phyloP scores from a whole-genome alignment of 768 basidiomycete species.

The Gelatoporia subvermispora region DNA sequence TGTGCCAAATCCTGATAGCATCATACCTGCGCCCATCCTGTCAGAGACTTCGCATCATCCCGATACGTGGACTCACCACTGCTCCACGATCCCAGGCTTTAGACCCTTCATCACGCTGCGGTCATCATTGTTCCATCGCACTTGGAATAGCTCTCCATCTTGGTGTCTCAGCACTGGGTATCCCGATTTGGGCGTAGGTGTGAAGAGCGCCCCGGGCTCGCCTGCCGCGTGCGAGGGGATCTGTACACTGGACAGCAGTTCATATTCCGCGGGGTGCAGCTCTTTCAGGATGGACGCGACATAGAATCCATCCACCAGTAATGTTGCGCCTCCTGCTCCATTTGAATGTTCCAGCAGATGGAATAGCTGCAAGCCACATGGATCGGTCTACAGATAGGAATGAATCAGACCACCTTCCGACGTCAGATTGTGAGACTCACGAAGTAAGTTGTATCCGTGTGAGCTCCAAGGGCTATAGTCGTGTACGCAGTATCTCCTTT shows the following conservation, averaged over 20 bases:
- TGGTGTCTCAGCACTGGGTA: constrained; percentile 77
- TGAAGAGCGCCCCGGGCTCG: constrained; percentile 52
- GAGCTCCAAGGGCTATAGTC: constrained; percentile 78
- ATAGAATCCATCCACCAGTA: constrained; percentile 96
- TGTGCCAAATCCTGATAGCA: constrained; percentile 76
- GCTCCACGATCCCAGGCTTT: constrained; percentile 56
- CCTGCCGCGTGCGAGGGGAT: constrained; percentile 90
- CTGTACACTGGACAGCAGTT: constrained; percentile 58
- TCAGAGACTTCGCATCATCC: neutral
- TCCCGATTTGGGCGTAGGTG: constrained; percentile 47
- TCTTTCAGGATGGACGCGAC: constrained; percentile 76
- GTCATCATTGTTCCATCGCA: constrained; percentile 95
- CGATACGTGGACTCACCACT: constrained; percentile 47
- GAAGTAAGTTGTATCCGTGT: constrained; percentile 76
- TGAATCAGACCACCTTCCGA: too few relatives aligned
- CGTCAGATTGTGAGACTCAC: constrained; percentile 31
- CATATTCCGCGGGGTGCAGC: constrained; percentile 67
- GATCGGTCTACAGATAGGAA: constrained; percentile 64
- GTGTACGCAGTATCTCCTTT: constrained; percentile 96
- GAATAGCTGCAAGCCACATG: constrained; percentile 93
- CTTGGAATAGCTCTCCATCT: constrained; percentile 62
- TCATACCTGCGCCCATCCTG: constrained; percentile 51
- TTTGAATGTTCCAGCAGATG: constrained; percentile 83
- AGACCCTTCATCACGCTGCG: constrained; percentile 72
- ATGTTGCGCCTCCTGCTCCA: constrained; percentile 78